Evolutionary conservation across 2,329 filamentous ascomycete species (phyloP), one percentile per base, ranked within the genome.

Genomic region (Mollisiaceae sp.): DNA sequence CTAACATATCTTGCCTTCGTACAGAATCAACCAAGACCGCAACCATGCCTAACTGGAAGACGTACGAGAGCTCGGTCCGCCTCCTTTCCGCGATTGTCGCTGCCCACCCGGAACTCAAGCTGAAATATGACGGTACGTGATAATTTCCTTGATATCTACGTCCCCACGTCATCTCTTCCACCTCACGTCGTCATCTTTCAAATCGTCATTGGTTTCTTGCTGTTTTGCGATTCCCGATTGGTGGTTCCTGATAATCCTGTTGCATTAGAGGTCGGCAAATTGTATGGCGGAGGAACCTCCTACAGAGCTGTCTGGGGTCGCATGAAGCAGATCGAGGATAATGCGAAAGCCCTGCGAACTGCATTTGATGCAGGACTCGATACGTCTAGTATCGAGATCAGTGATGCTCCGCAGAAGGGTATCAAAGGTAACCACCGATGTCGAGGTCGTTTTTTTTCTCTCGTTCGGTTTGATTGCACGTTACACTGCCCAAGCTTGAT

Each of bases 71-170:
- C 0, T 85, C 86, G 69, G 82, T 83, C 22, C 86, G 87, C 55
- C 82, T 90, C 41, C 79, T 89, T 2, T 83, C 86, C 1, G 87
- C 87, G 5, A 83, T 89, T 27, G 78, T 90, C 0, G 87, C 86
- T 0, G 85, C 86, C 2, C 81, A 85, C 62, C 83, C 83, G 0
- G 78, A 79, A 0, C 72, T 85, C 0, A 86, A 83, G 67, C 82
- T 88, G 61, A 86, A 89, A 74, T 89, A 85, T 75, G 85, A 83
- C 72, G 86, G 87, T 90, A 82, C 79, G 85, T 71, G 4, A 50
- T n/a, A 54, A 50, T 59, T 63, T 69, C 32, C 36, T 65, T 2
- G 2, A 14, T 57, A 52, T 50, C 52, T 32, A 32, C 20, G 2
- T 20, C 50, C 32, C 38, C 52, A 50, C 18, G 6, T 64, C 20